A percentile compares a stretch with the other conserved stretches of the same genome.
phyloP scores from a whole-genome alignment of 305 asterid species.

The Lippia alba region DNA sequence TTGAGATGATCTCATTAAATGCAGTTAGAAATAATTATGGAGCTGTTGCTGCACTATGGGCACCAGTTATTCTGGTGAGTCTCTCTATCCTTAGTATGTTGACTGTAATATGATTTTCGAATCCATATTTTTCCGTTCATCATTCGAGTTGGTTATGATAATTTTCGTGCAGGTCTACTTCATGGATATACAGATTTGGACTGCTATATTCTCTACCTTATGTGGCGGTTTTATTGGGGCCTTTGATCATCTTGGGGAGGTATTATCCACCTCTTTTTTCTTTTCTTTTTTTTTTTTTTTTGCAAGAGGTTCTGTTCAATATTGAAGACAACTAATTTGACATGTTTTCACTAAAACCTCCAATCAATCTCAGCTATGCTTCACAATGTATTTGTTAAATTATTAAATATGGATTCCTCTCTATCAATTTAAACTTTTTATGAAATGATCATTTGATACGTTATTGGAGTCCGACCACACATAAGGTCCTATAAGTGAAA shows the following conservation, averaged over 20 bases:
- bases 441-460: background rate
- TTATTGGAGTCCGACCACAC: background rate
- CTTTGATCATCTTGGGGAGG: constrained; percentile 88
- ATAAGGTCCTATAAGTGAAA: background rate
- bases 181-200: constrained; percentile 88
- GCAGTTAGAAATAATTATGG: constrained; percentile 70
- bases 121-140: constrained; percentile 15
- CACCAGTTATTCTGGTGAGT: constrained; percentile 69
- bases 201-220: constrained; percentile 75
- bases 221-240: constrained; percentile 89
- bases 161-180: constrained; percentile 72
- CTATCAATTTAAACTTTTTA: background rate
- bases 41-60: constrained; percentile 74
- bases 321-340: constrained; percentile 24
- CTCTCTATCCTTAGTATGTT: constrained; percentile 35
- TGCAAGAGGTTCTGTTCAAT: constrained; percentile 55
- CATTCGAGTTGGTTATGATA: constrained; percentile 29
- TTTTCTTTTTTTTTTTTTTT: no score
- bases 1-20: constrained; percentile 40
- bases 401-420: background rate
- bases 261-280: no score
- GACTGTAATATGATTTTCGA: constrained; percentile 21
- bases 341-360: constrained; percentile 19
- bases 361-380: constrained; percentile 18
- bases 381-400: constrained; percentile 3